Base-by-base conservation (phyloP, 306 rosid genomes). In the Vigna reflexopilosa region DNA sequence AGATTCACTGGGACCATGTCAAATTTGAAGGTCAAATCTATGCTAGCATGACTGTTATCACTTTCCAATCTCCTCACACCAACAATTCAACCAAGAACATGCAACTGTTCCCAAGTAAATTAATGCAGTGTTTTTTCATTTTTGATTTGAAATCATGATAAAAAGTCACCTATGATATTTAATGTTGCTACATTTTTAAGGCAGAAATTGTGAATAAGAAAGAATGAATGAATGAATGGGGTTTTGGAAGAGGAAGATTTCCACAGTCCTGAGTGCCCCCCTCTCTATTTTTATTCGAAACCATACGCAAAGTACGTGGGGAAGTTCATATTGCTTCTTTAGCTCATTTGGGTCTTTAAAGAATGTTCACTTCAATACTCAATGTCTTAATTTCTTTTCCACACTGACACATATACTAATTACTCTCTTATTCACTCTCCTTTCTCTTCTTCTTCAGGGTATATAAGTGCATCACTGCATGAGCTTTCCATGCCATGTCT, bases 291-390 rank as follows among this genome's bases (percentile, higher is more conserved):
- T 64, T 69, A 63, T 61, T 50, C 52, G 0, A 66, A 66, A 40
- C 32, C 24, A 55, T 76, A 70, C 70, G 82, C 70, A 76, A 80
- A 61, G 77, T 75, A 38, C 20, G 26, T 19, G 14, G 12, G 49
- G 75, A 59, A 71, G 67, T 51, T 74, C 50, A 59, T 57, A 44
- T 85, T 84, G 85, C 83, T 84, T 85, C 81, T 77, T 42, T 54
- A 36, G 70, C 26, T 84, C 65, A 54, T 26, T 38, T 11, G 77
- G 48, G 81, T 52, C 85, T 83, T 90, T 87, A 93, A 90, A 83
- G 90, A 82, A 82, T 91, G 44, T 14, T 85, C 89, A 93, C 88
- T 93, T 72, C 49, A 26, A 85, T 87, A 93, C 98, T 89, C 97
- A 86, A 93, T 67, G 86, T 85, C 78, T 88, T 86, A 48, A 84